Evolutionary conservation across 2,329 filamentous ascomycete genomes (phyloP).

Genomic region (Hymenotorrendiella dingleyae): DNA sequence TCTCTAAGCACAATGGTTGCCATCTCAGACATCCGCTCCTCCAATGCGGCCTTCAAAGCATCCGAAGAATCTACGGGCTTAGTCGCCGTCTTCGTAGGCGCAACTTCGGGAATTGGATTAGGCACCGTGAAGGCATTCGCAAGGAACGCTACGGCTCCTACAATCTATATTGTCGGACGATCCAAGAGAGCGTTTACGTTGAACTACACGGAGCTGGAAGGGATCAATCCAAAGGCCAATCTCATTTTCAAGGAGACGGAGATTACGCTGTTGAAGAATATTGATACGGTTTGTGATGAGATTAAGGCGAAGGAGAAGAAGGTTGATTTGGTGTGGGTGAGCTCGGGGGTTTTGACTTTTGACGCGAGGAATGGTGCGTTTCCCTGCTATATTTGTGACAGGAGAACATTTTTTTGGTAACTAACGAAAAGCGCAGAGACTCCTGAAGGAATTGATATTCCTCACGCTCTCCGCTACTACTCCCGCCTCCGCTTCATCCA

Average conservation of each 20-base stretch:
- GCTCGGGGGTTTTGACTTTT: slow-evolving; percentile 33
- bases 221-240: slow-evolving; percentile 37
- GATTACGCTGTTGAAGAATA: slow-evolving; percentile 43
- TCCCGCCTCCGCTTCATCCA: slow-evolving; percentile 49
- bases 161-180: slow-evolving; percentile 48
- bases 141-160: slow-evolving; percentile 35
- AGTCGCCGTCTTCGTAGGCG: slow-evolving; percentile 47
- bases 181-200: slow-evolving; percentile 30
- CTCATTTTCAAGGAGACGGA: slow-evolving; percentile 45
- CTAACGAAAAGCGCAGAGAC: slow-evolving; percentile 38
- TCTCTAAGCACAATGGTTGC: slow-evolving; percentile 25
- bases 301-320: slow-evolving; percentile 39
- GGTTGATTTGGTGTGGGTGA: slow-evolving; percentile 44
- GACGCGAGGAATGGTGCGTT: slow-evolving; percentile 24
- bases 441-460: slow-evolving; percentile 48
- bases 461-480: slow-evolving; percentile 49
- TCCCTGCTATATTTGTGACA: no score
- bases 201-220: slow-evolving; percentile 36
- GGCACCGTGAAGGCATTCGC: slow-evolving; percentile 41
- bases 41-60: slow-evolving; percentile 33
- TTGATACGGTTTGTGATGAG: slow-evolving; percentile 42
- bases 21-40: slow-evolving; percentile 31
- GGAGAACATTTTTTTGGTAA: no score
- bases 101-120: slow-evolving; percentile 49
- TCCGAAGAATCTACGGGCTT: slow-evolving; percentile 31